phyloP scores from a whole-genome alignment of 176 grass and related monocot genomes.

The Triticum timopheevii region DNA sequence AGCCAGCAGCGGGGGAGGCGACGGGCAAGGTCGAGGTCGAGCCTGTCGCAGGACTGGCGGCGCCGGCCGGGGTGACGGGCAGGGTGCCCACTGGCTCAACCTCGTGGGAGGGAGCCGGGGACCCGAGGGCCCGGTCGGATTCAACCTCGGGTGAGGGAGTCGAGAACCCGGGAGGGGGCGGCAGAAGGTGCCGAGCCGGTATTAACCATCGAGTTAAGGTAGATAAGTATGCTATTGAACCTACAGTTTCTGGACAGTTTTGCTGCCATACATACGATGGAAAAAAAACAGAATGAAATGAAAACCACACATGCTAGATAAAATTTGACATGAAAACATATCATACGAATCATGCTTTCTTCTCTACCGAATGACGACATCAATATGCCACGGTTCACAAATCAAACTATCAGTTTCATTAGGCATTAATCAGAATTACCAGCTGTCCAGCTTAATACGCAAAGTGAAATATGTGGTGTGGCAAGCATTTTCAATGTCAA shows the following conservation, averaged over 20 bases:
- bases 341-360: neutral
- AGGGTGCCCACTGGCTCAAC: too few species aligned
- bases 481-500: neutral
- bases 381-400: neutral
- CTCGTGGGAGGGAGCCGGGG: too few species aligned
- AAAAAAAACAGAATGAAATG: neutral
- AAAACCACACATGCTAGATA: neutral
- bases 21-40: too few species aligned
- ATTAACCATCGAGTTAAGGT: neutral
- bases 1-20: too few species aligned
- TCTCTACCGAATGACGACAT: neutral
- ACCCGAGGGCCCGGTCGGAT: too few species aligned
- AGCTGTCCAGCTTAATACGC: neutral
- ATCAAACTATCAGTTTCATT: neutral
- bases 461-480: neutral
- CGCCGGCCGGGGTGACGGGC: too few species aligned
- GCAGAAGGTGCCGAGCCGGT: too few species aligned
- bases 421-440: neutral
- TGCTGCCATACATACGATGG: neutral
- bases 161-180: too few species aligned
- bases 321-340: neutral
- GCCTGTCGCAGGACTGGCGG: too few species aligned
- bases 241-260: neutral
- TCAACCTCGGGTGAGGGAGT: too few species aligned
- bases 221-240: neutral